A percentile compares a stretch with the other conserved stretches of the same genome.
Conservation (phyloP, 1,284 basidiomycete genomes). For the Cryptococcus neoformans region DNA sequence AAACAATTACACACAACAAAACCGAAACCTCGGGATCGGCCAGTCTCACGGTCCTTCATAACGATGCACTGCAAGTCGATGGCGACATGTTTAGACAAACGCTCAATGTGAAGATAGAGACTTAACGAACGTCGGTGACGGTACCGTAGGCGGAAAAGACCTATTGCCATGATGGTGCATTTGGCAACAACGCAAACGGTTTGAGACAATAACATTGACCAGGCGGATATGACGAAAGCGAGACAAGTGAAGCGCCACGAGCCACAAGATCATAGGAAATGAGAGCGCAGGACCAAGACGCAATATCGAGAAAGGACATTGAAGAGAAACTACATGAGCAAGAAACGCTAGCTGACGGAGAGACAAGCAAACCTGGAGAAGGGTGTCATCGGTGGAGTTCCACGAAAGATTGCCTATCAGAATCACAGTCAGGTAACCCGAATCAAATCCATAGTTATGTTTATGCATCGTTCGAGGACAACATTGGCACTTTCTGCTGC, state of each 20-base stretch:
- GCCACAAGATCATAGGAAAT: neutral
- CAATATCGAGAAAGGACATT: slow-evolving; percentile 6
- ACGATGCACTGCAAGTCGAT: slow-evolving; percentile 68
- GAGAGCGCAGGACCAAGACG: slow-evolving; percentile 7
- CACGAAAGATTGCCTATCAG: slow-evolving; percentile 53
- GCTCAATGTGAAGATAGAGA: neutral
- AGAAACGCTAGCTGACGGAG: slow-evolving; percentile 62
- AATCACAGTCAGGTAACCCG: slow-evolving; percentile 3
- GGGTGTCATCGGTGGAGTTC: slow-evolving; percentile 88
- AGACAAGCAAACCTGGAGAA: slow-evolving; percentile 65
- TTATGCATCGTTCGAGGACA: slow-evolving; percentile 16
- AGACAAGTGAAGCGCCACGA: slow-evolving; percentile 8
- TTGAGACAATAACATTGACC: neutral
- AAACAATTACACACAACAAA: slow-evolving; percentile 61
- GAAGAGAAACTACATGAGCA: slow-evolving; percentile 7
- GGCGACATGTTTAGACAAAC: neutral
- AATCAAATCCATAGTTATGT: neutral
- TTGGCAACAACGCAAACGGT: neutral
- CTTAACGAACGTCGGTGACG: slow-evolving; percentile 46
- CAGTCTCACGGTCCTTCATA: slow-evolving; percentile 97
- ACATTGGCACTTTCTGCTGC: neutral
- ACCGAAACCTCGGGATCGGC: slow-evolving; percentile 93
- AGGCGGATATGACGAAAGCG: slow-evolving; percentile 2
- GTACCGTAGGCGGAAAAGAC: slow-evolving; percentile 47
- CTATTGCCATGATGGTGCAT: slow-evolving; percentile 16